Conservation (phyloP, 345 rosid species). For the Laguncularia racemosa region DNA sequence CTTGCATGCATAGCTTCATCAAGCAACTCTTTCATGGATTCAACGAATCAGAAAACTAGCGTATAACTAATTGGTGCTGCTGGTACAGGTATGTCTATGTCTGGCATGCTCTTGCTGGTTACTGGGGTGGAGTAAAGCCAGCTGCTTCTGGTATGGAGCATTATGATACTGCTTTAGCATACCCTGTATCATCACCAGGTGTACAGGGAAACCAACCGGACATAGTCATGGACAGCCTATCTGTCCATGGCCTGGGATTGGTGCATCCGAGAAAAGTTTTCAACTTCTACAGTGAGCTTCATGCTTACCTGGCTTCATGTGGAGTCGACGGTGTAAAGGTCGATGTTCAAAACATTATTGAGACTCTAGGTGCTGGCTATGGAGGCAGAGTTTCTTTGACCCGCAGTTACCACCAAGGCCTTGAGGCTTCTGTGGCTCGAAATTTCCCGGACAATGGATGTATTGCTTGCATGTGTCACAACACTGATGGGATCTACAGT, state of each 20-base stretch:
- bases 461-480: conserved; percentile 96
- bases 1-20: not conserved
- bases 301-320: conserved; percentile 83
- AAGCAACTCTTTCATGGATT: not conserved
- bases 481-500: conserved; percentile 90
- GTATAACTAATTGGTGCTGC: not conserved
- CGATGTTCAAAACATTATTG: conserved; percentile 91
- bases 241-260: conserved; percentile 87
- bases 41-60: not conserved
- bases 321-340: conserved; percentile 98
- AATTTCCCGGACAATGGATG: conserved; percentile 91
- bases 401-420: conserved; percentile 74
- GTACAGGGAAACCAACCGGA: conserved; percentile 91
- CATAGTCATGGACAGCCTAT: conserved; percentile 82
- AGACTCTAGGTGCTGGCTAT: conserved; percentile 92
- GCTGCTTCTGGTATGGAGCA: conserved; percentile 94
- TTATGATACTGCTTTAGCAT: conserved; percentile 79
- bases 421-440: conserved; percentile 78
- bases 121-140: conserved; percentile 99
- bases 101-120: conserved; percentile 98
- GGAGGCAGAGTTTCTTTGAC: conserved; percentile 97
- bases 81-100: conserved; percentile 61
- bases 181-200: conserved; percentile 86
- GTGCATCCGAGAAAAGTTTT: conserved; percentile 89
- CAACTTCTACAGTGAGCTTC: conserved; percentile 95